Conservation (phyloP, 441 rosid species). For the Francoa sonchifolia region DNA sequence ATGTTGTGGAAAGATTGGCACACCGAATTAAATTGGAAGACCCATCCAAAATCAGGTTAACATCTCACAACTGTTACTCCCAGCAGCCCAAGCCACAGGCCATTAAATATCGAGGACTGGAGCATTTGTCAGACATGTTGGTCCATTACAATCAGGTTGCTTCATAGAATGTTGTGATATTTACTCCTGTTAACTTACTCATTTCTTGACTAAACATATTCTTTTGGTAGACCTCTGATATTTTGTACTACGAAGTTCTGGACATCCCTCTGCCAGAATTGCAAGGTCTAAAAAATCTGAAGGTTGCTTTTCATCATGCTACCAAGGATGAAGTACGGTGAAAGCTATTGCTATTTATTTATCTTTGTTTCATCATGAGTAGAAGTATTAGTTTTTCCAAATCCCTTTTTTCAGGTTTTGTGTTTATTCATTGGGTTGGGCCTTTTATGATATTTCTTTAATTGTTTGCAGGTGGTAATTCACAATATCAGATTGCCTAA, state of each 20-base stretch:
- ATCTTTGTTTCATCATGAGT: neutral
- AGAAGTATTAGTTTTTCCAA: neutral
- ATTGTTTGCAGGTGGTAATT: constrained; percentile 48
- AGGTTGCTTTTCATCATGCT: constrained; percentile 85
- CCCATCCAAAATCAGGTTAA: constrained; percentile 80
- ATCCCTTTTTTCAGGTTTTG: constrained; percentile 1
- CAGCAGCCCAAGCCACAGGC: constrained; percentile 97
- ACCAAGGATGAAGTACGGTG: constrained; percentile 62
- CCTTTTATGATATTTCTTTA: constrained; percentile 8
- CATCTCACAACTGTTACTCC: constrained; percentile 94
- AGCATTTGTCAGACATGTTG: constrained; percentile 80
- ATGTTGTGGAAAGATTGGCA: constrained; percentile 82
- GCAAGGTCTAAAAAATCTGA: constrained; percentile 82
- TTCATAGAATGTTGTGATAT: constrained; percentile 12
- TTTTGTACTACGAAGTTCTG: constrained; percentile 87
- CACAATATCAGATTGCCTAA: constrained; percentile 88
- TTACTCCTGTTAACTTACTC: neutral
- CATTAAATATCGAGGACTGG: constrained; percentile 71
- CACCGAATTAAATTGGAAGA: constrained; percentile 66
- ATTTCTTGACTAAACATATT: constrained; percentile 4
- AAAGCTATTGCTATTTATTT: constrained; percentile 8
- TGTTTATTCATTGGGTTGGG: neutral
- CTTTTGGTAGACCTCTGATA: constrained; percentile 65
- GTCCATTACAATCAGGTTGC: constrained; percentile 83
- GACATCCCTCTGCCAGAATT: constrained; percentile 94